A percentile compares a stretch with the other conserved stretches of the same genome.
phyloP scores from a whole-genome alignment of 1,284 basidiomycete genomes.

The Pseudozyma flocculosa region DNA sequence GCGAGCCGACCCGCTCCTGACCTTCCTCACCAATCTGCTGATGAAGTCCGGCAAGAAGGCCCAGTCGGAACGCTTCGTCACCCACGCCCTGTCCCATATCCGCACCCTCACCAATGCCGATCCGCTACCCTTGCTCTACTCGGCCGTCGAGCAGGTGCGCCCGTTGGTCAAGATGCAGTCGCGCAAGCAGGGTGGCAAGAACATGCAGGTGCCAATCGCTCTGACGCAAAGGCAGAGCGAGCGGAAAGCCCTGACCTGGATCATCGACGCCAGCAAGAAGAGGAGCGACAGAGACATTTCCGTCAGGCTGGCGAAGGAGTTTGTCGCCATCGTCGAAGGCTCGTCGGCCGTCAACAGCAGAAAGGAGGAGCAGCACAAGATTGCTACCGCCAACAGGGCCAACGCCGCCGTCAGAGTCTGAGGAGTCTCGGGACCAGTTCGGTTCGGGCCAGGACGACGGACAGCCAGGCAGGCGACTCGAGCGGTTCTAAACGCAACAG shows the following conservation, averaged over 20 bases:
- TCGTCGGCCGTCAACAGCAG: constrained; percentile 55
- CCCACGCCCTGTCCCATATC: constrained; percentile 50
- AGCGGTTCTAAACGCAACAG: too few species aligned
- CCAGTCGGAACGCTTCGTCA: constrained; percentile 52
- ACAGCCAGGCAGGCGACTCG: too few species aligned
- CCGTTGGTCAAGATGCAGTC: constrained; percentile 58
- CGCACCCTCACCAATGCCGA: constrained; percentile 49
- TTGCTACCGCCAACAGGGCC: constrained; percentile 77
- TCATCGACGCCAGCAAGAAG: constrained; percentile 59
- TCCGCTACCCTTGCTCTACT: constrained; percentile 56
- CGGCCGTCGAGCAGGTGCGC: constrained; percentile 53
- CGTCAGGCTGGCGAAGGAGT: constrained; percentile 57
- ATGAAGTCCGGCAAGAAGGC: constrained; percentile 60
- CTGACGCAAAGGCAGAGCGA: constrained; percentile 54
- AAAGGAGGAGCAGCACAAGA: constrained; percentile 64
- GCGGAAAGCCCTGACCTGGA: constrained; percentile 58
- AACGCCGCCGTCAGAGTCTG: constrained; percentile 52
- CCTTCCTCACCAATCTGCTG: constrained; percentile 56
- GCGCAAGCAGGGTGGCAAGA: constrained; percentile 57
- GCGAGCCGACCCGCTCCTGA: constrained; percentile 49
- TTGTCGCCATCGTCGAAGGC: constrained; percentile 58
- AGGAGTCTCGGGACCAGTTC: neutral
- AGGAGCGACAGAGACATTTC: constrained; percentile 56
- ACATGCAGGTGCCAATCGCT: constrained; percentile 57
- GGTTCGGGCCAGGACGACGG: too few species aligned